Conservation (phyloP, 257 asterid genomes). For the Salvia miltiorrhiza region DNA sequence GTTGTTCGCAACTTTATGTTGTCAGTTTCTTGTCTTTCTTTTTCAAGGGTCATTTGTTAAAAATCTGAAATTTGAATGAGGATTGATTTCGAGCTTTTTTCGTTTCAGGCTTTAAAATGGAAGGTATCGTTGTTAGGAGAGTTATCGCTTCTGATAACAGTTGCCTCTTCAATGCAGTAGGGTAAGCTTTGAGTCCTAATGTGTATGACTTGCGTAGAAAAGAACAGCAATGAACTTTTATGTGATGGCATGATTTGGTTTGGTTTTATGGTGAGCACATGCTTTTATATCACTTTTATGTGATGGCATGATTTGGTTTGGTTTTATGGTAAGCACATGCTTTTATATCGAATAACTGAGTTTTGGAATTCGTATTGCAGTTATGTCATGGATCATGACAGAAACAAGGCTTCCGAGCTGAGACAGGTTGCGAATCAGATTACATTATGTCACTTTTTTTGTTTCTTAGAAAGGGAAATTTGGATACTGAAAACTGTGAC, state of each 20-base stretch:
- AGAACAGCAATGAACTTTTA: neutral
- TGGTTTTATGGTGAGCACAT: neutral
- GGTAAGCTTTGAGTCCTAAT: conserved; percentile 45
- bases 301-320: neutral
- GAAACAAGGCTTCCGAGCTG: conserved; percentile 73
- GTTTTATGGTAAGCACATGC: neutral
- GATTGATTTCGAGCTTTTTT: neutral
- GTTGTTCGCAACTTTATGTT: neutral
- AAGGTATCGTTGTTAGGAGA: conserved; percentile 71
- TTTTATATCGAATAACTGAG: neutral
- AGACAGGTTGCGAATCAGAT: conserved; percentile 63
- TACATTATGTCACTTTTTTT: conserved; percentile 11
- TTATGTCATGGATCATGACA: conserved; percentile 91
- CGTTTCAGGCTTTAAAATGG: conserved; percentile 56
- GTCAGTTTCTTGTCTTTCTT: neutral
- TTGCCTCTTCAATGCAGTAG: conserved; percentile 96
- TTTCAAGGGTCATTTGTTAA: neutral
- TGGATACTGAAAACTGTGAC: neutral
- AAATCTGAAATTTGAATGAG: neutral
- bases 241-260: neutral
- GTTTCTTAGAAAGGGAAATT: conserved; percentile 3
- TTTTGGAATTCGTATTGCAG: conserved; percentile 38
- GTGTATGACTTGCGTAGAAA: neutral
- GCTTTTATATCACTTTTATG: neutral
- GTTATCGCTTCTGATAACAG: conserved; percentile 95